A percentile compares a stretch with the other conserved stretches of the same genome.
phyloP scores from a whole-genome alignment of 2,329 filamentous ascomycete genomes.

The Xylogone sp. region DNA sequence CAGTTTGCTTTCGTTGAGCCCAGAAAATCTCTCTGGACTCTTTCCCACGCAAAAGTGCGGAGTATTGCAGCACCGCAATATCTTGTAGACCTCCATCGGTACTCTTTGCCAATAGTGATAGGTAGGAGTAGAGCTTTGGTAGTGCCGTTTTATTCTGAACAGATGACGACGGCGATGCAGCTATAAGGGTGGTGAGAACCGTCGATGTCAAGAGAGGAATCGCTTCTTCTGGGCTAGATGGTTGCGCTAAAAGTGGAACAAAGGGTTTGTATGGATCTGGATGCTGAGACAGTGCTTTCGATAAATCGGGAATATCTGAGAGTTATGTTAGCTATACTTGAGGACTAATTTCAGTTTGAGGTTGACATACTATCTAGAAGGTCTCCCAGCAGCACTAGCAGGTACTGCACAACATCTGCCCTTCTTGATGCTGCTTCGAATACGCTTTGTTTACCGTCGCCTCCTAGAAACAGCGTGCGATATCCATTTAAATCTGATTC shows the following conservation, averaged over 20 bases:
- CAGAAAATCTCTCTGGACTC: slow-evolving; percentile 81
- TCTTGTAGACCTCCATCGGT: slow-evolving; percentile 89
- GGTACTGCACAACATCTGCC: slow-evolving; percentile 89
- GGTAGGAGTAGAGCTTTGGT: slow-evolving; percentile 78
- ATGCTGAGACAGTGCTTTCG: slow-evolving; percentile 71
- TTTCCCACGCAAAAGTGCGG: slow-evolving; percentile 72
- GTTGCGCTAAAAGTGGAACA: slow-evolving; percentile 76
- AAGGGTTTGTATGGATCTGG: slow-evolving; percentile 78
- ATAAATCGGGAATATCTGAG: slow-evolving; percentile 74
- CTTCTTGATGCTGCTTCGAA: slow-evolving; percentile 83
- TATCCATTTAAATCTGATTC: slow-evolving; percentile 79
- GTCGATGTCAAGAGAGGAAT: slow-evolving; percentile 88
- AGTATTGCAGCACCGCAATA: slow-evolving; percentile 91
- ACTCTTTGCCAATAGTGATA: slow-evolving; percentile 78
- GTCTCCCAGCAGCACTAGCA: slow-evolving; percentile 84
- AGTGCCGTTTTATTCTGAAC: slow-evolving; percentile 64
- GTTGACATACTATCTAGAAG: slow-evolving; percentile 70
- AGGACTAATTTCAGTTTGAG: not conserved
- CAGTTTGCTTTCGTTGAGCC: slow-evolving; percentile 82
- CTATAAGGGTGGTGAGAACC: slow-evolving; percentile 77
- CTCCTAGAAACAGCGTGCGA: slow-evolving; percentile 74
- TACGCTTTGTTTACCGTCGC: slow-evolving; percentile 64
- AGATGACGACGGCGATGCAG: slow-evolving; percentile 55
- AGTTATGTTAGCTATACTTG: slow-evolving; percentile 4
- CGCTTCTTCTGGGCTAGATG: slow-evolving; percentile 69